Percentiles rank a stretch among this genome's conserved stretches.
Evolutionary conservation across 345 rosid genomes (phyloP).

Genomic region (Hibiscus syriacus): DNA sequence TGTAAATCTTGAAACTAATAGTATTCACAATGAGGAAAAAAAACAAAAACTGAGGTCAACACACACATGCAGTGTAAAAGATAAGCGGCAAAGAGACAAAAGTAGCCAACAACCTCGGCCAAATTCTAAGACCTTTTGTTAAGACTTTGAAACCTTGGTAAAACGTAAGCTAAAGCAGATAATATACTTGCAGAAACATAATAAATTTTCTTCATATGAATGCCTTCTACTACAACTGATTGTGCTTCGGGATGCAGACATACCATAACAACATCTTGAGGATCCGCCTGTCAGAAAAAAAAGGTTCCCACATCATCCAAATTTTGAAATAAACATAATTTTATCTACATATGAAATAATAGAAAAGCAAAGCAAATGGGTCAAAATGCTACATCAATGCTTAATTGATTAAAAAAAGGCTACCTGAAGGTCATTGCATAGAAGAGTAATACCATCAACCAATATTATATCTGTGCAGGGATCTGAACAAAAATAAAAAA

Average conservation of each 20-base stretch:
- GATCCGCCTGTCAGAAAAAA: conserved; percentile 67
- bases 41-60: background rate
- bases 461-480: conserved; percentile 56
- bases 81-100: background rate
- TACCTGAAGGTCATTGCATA: conserved; percentile 81
- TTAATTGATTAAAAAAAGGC: conserved; percentile 1
- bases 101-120: background rate
- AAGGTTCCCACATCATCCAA: conserved; percentile 5
- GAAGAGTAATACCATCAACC: conserved; percentile 64
- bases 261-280: conserved; percentile 97
- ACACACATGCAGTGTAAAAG: background rate
- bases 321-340: background rate
- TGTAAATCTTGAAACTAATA: background rate
- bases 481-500: conserved; percentile 32
- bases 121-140: background rate
- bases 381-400: background rate
- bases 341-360: conserved; percentile 10
- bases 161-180: background rate
- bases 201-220: background rate
- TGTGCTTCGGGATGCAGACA: conserved; percentile 13
- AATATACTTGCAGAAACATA: background rate
- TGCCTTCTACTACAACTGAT: background rate
- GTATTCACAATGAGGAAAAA: background rate
- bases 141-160: background rate
- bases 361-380: background rate